These are phyloP conservation scores for Tricholoma furcatifolium DNA, from an alignment of 768 basidiomycete genomes.

Conservation along the genomic window DNA sequence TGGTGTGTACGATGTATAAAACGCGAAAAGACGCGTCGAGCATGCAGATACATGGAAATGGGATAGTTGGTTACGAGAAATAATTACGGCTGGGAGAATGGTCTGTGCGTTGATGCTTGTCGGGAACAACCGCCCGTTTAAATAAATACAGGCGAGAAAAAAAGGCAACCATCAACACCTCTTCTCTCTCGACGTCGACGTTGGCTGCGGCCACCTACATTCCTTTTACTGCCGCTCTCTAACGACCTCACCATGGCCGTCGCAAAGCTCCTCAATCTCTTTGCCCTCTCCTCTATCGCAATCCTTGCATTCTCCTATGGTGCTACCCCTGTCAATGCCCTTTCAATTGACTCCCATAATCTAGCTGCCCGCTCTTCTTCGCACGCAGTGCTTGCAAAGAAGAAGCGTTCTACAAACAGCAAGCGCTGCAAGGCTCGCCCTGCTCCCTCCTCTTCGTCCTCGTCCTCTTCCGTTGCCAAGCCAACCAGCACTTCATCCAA, in stretches of 20 bases:
- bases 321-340: slow-evolving; percentile 48
- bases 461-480: slow-evolving; percentile 13
- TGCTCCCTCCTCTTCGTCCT: slow-evolving; percentile 22
- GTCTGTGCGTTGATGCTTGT: slow-evolving; percentile 19
- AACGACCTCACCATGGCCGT: slow-evolving; percentile 35
- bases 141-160: slow-evolving; percentile 8
- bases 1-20: no score
- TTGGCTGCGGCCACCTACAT: slow-evolving; percentile 26
- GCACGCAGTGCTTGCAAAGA: slow-evolving; percentile 48
- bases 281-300: slow-evolving; percentile 59
- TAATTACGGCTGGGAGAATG: slow-evolving; percentile 2
- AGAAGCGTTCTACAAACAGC: slow-evolving; percentile 41
- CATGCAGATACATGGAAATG: background rate
- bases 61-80: background rate
- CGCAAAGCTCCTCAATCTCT: slow-evolving; percentile 51
- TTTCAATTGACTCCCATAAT: slow-evolving; percentile 40
- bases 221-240: slow-evolving; percentile 25
- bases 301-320: slow-evolving; percentile 51
- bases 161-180: slow-evolving; percentile 7
- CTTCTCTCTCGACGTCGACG: slow-evolving; percentile 17
- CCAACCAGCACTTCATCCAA: slow-evolving; percentile 15
- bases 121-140: slow-evolving; percentile 21
- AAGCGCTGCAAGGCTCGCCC: slow-evolving; percentile 62
- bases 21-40: slow-evolving; percentile 1
- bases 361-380: slow-evolving; percentile 45